phyloP scores from a whole-genome alignment of 345 rosid genomes.

The Litchi chinensis region DNA sequence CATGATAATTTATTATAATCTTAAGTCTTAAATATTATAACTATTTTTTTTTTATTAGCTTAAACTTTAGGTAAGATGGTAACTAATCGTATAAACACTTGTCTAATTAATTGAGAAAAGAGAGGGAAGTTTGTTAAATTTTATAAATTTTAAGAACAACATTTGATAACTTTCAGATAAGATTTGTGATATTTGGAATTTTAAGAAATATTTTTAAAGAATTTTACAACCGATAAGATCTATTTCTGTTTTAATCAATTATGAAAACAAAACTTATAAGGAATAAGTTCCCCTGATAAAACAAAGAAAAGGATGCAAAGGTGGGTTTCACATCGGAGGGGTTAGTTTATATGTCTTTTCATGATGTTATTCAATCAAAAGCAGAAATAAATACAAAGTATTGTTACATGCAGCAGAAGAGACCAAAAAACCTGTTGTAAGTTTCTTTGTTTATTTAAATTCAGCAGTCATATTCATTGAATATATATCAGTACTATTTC shows the following conservation, averaged over 20 bases:
- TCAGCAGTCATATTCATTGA: conserved; percentile 3
- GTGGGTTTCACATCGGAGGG: background rate
- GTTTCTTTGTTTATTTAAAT: background rate
- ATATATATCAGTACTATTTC: background rate
- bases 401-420: background rate
- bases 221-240: no score
- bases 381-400: background rate
- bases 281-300: background rate
- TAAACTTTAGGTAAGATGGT: no score
- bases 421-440: background rate
- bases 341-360: conserved; percentile 8
- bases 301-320: background rate
- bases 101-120: background rate
- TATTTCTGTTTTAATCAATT: no score
- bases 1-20: no score
- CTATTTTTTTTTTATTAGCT: no score
- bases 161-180: no score
- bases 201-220: background rate
- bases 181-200: background rate
- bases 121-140: no score
- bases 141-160: background rate
- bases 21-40: no score
- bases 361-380: background rate
- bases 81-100: background rate
- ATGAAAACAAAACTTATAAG: no score